These are phyloP conservation scores for Penicillium vulpinum DNA, from an alignment of 2,329 filamentous ascomycete genomes.

Conservation along the genomic window DNA sequence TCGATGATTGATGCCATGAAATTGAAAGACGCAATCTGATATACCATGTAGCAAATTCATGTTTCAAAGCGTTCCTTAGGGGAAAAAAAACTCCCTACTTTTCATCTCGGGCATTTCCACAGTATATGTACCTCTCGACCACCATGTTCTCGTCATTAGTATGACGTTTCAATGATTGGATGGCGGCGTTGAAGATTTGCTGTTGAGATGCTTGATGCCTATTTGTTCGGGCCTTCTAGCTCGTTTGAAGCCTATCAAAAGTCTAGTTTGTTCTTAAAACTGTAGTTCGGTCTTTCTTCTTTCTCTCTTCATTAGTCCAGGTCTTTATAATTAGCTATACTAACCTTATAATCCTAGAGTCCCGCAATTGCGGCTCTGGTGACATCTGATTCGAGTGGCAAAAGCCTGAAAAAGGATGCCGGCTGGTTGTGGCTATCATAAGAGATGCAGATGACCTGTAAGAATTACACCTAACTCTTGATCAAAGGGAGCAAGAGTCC, in stretches of 20 bases:
- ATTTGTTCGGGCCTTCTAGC: neutral
- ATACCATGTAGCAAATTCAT: constrained; percentile 16
- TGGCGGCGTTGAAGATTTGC: too few species aligned
- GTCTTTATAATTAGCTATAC: neutral
- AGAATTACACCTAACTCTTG: too few species aligned
- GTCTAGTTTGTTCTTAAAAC: neutral
- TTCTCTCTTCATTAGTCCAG: neutral
- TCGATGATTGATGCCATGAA: constrained; percentile 15
- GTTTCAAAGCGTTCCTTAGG: constrained; percentile 23
- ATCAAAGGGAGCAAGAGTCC: too few species aligned
- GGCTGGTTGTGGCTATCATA: too few species aligned
- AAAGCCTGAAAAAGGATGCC: too few species aligned
- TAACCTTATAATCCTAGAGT: neutral
- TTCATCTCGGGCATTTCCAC: neutral
- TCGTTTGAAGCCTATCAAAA: neutral
- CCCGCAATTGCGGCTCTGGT: too few species aligned
- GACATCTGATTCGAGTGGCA: too few species aligned
- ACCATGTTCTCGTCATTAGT: too few species aligned
- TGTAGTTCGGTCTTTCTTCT: neutral
- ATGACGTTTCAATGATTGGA: too few species aligned
- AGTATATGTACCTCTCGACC: neutral
- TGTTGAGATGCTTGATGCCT: neutral
- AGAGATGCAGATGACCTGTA: too few species aligned
- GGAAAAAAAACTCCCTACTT: constrained; percentile 9
- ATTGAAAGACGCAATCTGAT: constrained; percentile 22